Base-by-base conservation (phyloP, 2,329 filamentous ascomycete species). In the Ceratocystiopsis brevicomis region DNA sequence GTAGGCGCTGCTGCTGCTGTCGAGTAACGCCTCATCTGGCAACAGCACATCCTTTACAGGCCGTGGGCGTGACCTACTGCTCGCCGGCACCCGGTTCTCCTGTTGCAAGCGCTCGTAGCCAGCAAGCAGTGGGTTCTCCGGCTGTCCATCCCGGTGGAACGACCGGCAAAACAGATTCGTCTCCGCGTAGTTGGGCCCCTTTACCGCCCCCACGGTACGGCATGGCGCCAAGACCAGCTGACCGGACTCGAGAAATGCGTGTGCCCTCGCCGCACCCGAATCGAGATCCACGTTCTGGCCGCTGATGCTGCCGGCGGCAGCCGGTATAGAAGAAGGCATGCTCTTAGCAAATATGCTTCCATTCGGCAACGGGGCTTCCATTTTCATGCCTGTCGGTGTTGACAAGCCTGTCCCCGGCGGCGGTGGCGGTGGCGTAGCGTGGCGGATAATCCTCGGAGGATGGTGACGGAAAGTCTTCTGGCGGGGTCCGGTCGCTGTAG, bases 151-250 rank as follows among this genome's bases (percentile, higher is more conserved):
- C 3, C 62, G 49, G 49, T 78, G 73, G 1, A 63, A 63, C 6
- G 73, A 66, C 6, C 46, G 51, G 4, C 65, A 57, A 51, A 64
- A 75, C 2, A 73, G 55, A 1, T 58, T 58, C 0, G 67, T 64
- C 2, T 56, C 49, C 1, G 57, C 47, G 50, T 78, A 78, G 3
- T 57, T 55, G 0, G 66, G 64, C 1, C 73, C 75, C 51, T 78
- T 67, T 2, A 76, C 62, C 6, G 63, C 69, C 25, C 73, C 73
- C 25, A 76, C 56, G 6, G 62, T 61, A 2, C 59, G 66, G 48
- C 72, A 62, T 0, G 56, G 53, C 42, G 64, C 59, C 0, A 66
- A 47, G 1, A 53, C 46, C 0, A 78, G 57, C 45, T 67, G 61
- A 0, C 57, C 52, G 4, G 54, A 54, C 1, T 55, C 49, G 1